Percentiles rank a stretch among this genome's conserved stretches.
Conservation (phyloP, 208 protist species). For the Wallacemonas sp. region DNA sequence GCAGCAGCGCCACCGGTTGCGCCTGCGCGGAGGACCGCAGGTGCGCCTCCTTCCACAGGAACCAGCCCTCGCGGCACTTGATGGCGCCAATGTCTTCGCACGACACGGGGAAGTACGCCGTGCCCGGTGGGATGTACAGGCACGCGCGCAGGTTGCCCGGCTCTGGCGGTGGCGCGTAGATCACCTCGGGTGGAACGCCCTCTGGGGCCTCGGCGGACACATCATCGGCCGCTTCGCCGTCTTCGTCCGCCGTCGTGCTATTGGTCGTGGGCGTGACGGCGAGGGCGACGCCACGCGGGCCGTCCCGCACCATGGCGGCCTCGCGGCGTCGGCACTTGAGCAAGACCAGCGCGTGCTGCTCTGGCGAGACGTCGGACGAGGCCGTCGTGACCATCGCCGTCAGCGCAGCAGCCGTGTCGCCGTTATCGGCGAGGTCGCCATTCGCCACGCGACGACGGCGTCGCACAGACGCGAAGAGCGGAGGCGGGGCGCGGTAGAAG, state of each 20-base stretch:
- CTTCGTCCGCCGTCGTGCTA: background rate
- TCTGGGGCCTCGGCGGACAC: conserved; percentile 31
- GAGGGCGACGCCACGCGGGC: background rate
- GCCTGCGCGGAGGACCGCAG: conserved; percentile 52
- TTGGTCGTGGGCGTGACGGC: background rate
- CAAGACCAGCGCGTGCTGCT: conserved; percentile 14
- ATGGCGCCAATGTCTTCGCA: conserved; percentile 66
- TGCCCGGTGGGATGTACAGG: conserved; percentile 55
- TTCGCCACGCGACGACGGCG: conserved; percentile 15
- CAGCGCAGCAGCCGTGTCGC: background rate
- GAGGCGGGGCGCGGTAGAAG: conserved; percentile 29
- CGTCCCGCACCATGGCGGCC: conserved; percentile 1
- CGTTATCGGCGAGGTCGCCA: background rate
- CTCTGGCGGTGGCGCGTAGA: conserved; percentile 28
- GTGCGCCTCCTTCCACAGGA: conserved; percentile 69
- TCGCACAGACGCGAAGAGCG: conserved; percentile 13
- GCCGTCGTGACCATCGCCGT: too few species aligned
- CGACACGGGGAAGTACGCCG: conserved; percentile 73
- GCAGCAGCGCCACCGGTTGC: conserved; percentile 67
- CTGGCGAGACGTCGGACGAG: background rate
- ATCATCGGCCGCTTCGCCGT: conserved; percentile 11
- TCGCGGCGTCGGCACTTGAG: conserved; percentile 2
- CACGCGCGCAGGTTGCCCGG: conserved; percentile 1
- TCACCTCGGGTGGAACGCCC: conserved; percentile 49
- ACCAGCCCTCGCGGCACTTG: conserved; percentile 77